These are phyloP conservation scores for Bruguiera sexangula DNA, from an alignment of 345 rosid species.

Conservation along the genomic window DNA sequence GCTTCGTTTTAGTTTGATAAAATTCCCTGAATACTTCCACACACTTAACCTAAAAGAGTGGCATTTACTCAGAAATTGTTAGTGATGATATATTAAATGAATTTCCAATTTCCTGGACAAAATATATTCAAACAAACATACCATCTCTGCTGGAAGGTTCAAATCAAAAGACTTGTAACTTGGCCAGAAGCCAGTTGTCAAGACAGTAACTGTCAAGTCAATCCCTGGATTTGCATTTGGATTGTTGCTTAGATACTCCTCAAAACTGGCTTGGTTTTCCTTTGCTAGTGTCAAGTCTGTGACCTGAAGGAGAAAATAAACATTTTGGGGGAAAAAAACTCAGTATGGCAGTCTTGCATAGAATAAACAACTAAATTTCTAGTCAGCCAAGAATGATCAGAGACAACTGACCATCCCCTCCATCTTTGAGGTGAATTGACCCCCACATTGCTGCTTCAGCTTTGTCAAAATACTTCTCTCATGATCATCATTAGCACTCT, in stretches of 20 bases:
- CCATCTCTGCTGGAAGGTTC: conserved; percentile 37
- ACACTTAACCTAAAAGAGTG: conserved; percentile 27
- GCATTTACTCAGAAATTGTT: background rate
- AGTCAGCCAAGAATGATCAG: background rate
- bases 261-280: conserved; percentile 32
- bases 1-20: conserved; percentile 49
- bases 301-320: conserved; percentile 16
- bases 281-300: conserved; percentile 36
- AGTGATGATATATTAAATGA: too few species aligned
- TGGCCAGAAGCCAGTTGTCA: conserved; percentile 40
- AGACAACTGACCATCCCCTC: conserved; percentile 32
- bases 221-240: conserved; percentile 33
- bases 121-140: conserved; percentile 3
- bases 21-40: conserved; percentile 59
- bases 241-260: conserved; percentile 24
- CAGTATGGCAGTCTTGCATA: background rate
- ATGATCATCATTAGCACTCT: conserved; percentile 37
- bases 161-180: conserved; percentile 38
- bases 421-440: conserved; percentile 58
- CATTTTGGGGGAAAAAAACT: background rate
- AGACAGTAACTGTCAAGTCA: conserved; percentile 35
- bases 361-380: background rate
- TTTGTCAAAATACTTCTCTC: conserved; percentile 36
- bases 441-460: conserved; percentile 54
- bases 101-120: background rate